Conservation (phyloP, 1,284 basidiomycete species). For the Chalciporus sp. region DNA sequence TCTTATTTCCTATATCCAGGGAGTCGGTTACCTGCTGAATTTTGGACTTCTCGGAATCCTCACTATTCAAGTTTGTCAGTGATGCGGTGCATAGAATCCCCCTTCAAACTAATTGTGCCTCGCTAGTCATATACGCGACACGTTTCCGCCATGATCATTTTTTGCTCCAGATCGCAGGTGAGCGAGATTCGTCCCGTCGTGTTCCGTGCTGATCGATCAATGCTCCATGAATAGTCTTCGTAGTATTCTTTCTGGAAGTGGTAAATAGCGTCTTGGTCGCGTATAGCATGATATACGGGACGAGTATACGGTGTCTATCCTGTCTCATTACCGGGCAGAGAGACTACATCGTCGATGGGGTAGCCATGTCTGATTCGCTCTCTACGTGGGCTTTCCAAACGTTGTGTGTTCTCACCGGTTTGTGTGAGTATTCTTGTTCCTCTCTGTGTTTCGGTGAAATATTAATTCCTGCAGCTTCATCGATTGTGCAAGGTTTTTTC, state of each 20-base stretch:
- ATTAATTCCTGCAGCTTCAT: neutral
- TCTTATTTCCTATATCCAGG: neutral
- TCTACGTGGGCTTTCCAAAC: neutral
- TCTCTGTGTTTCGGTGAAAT: no score
- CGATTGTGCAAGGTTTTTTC: constrained; percentile 1
- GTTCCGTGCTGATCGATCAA: neutral
- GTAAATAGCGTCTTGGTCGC: neutral
- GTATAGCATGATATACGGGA: neutral
- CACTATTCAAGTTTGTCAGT: constrained; percentile 2
- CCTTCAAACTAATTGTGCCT: neutral
- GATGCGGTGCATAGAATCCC: neutral
- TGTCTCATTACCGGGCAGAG: neutral
- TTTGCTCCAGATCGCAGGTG: neutral
- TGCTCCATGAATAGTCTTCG: neutral
- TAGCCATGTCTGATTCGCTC: neutral
- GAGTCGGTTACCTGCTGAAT: neutral
- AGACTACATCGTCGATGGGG: neutral
- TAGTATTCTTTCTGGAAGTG: neutral
- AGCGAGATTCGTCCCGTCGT: neutral
- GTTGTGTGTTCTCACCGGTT: constrained; percentile 1
- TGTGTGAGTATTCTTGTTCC: no score
- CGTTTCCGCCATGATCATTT: neutral
- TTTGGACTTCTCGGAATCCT: neutral
- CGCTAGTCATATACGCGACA: neutral
- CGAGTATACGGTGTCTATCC: neutral